Percentiles rank a stretch among this genome's conserved stretches.
phyloP scores from a whole-genome alignment of 495 filamentous ascomycete species.

The Penicillium pulvis region DNA sequence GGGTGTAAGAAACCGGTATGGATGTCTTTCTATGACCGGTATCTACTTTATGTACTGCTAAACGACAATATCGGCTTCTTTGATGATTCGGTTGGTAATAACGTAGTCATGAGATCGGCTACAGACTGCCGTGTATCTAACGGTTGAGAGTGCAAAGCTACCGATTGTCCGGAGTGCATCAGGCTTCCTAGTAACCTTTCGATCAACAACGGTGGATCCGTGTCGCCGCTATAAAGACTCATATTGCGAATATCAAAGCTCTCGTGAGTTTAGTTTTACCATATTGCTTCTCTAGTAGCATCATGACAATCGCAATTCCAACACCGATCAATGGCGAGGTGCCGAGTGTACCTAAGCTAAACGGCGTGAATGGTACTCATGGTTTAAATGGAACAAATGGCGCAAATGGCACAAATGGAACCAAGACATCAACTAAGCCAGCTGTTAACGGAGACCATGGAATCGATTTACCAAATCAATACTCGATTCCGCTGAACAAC shows the following conservation, averaged over 20 bases:
- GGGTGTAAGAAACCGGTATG: slow-evolving; percentile 13
- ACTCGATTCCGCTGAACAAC: slow-evolving; percentile 19
- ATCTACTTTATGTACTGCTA: no score
- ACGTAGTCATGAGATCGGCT: no score
- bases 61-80: no score
- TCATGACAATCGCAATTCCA: background rate
- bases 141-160: no score
- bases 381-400: background rate
- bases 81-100: no score
- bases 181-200: no score
- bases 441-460: slow-evolving; percentile 2
- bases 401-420: background rate
- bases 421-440: background rate
- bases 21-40: no score
- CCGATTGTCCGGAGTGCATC: no score
- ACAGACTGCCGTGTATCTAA: no score
- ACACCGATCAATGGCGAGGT: background rate
- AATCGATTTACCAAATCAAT: background rate
- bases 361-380: background rate
- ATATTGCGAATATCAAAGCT: no score
- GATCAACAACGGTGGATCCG: no score
- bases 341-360: background rate
- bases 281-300: background rate
- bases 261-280: background rate
- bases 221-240: no score